Evolutionary conservation across 306 rosid genomes (phyloP), one percentile per base, ranked within the genome.

Genomic region (Rubus idaeus): DNA sequence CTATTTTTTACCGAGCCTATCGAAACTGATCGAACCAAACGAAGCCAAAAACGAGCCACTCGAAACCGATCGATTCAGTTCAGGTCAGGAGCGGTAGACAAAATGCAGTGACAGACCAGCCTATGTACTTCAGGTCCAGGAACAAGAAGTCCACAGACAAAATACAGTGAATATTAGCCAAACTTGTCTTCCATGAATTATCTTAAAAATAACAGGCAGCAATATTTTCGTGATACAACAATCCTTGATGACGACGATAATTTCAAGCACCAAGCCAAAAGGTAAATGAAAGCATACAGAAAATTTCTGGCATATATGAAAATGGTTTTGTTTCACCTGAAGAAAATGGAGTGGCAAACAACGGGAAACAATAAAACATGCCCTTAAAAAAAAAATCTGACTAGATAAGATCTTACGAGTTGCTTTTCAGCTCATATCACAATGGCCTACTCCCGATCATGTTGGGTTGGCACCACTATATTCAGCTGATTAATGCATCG

Each of bases 401-500:
- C 26, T 1, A 47, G 63, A 35, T n/a, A 42, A 51, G n/a, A 37
- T n/a, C 35, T 66, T 41, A 8, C 13, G 30, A n/a, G 10, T 37
- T 71, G 47, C 47, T 71, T 71, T 70, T 30, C 62, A 70, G 26
- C 26, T 16, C 6, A 8, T 60, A 4, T n/a, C n/a, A n/a, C n/a
- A n/a, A n/a, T 11, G 18, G 57, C 64, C 20, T 52, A 53, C 37
- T 52, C 76, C 65, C 14, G 26, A 72, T 55, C 13, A 53, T 39
- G 45, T 71, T 51, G 35, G 26, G 10, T 14, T 62, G 56, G 23
- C 74, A 35, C 6, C 11, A 26, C 75, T 52, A 69, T 44, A 42
- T 30, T 18, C 47, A 16, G 57, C 69, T 26, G 53, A 52, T 51
- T 77, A 49, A 67, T 41, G 64, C 77, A 41, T 80, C n/a, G n/a